Conservation (phyloP, 2,329 filamentous ascomycete species). For the Aspergillus hortae region DNA sequence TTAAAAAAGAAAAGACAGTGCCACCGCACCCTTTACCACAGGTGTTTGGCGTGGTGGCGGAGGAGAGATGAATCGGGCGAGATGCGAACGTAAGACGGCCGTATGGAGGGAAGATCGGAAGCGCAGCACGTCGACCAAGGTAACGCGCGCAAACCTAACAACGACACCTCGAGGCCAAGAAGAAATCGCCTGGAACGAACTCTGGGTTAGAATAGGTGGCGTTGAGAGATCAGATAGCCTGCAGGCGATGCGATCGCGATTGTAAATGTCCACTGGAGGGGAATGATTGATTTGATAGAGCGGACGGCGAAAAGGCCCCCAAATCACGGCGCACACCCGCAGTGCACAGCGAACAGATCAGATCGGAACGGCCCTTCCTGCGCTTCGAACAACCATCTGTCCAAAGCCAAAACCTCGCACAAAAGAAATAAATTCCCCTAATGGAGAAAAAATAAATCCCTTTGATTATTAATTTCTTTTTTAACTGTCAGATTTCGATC, state of each 20-base stretch:
- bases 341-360: slow-evolving; percentile 26
- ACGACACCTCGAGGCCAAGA: slow-evolving; percentile 5
- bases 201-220: slow-evolving; percentile 12
- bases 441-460: not conserved
- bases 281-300: slow-evolving; percentile 7
- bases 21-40: slow-evolving; percentile 15
- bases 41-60: slow-evolving; percentile 19
- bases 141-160: slow-evolving; percentile 8
- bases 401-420: slow-evolving; percentile 11
- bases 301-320: slow-evolving; percentile 3
- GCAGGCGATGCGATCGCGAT: slow-evolving; percentile 16
- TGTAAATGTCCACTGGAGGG: slow-evolving; percentile 13
- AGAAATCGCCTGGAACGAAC: slow-evolving; percentile 6
- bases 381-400: slow-evolving; percentile 18
- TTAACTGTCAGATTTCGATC: slow-evolving; percentile 13
- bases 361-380: slow-evolving; percentile 21
- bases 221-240: slow-evolving; percentile 15
- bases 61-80: slow-evolving; percentile 15
- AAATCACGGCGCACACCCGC: slow-evolving; percentile 19
- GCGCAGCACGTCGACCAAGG: slow-evolving; percentile 9
- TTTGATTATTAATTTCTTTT: not conserved
- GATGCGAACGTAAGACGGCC: slow-evolving; percentile 16
- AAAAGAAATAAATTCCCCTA: not conserved
- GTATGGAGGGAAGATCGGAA: slow-evolving; percentile 8
- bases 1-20: slow-evolving; percentile 6